These are phyloP conservation scores for Rhizopogon rudus DNA, from an alignment of 768 basidiomycete species.

Conservation along the genomic window DNA sequence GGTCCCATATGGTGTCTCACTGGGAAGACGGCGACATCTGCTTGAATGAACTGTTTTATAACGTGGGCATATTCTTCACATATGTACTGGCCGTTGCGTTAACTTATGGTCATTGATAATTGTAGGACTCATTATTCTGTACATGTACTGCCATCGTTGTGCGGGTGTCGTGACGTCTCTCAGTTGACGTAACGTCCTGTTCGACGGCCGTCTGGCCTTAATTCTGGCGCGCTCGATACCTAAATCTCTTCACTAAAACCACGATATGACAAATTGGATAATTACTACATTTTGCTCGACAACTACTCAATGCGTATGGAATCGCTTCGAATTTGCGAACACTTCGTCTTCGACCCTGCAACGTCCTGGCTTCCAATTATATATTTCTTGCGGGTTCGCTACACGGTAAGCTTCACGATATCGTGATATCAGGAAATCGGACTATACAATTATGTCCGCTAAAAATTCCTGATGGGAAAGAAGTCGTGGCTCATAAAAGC, in stretches of 20 bases:
- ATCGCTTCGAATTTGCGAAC: neutral
- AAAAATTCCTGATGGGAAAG: neutral
- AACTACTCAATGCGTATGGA: neutral
- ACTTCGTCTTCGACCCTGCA: neutral
- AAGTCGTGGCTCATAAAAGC: neutral
- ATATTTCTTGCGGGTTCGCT: neutral
- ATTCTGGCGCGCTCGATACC: slow-evolving; percentile 10
- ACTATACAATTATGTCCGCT: too few species aligned
- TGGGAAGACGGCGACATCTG: slow-evolving; percentile 85
- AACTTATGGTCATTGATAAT: neutral
- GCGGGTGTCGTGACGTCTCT: slow-evolving; percentile 34
- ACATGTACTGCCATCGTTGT: slow-evolving; percentile 61
- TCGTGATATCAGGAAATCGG: neutral
- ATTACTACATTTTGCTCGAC: neutral
- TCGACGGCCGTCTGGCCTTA: neutral
- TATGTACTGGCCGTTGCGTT: slow-evolving; percentile 2
- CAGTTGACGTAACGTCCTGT: neutral
- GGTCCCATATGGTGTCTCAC: slow-evolving; percentile 79
- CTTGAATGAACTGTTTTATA: slow-evolving; percentile 73
- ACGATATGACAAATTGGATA: slow-evolving; percentile 1
- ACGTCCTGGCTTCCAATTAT: neutral
- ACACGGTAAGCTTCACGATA: neutral
- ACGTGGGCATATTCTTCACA: slow-evolving; percentile 44
- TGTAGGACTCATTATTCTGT: slow-evolving; percentile 68
- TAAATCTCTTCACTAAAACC: slow-evolving; percentile 4